phyloP scores from a whole-genome alignment of 495 filamentous ascomycete genomes.

The Lophiotrema nucula region DNA sequence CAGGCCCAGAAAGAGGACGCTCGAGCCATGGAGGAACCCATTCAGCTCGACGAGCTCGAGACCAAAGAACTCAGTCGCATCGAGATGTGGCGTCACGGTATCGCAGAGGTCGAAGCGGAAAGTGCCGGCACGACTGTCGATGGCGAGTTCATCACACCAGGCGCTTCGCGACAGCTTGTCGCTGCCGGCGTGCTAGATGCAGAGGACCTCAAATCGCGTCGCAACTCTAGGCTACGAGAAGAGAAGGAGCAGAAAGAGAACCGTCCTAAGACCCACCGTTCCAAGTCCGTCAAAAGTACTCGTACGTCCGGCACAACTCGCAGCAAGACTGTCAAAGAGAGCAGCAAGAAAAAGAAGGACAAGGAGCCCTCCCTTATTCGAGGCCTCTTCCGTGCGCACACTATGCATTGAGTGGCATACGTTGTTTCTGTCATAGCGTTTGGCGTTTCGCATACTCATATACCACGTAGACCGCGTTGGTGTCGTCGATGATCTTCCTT shows the following conservation, averaged over 20 bases:
- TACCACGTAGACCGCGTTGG: too few relatives aligned
- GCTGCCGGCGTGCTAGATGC: constrained; percentile 40
- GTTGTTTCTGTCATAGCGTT: constrained; percentile 28
- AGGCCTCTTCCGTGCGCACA: constrained; percentile 43
- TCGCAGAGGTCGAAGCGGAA: constrained; percentile 62
- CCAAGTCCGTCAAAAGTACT: constrained; percentile 30
- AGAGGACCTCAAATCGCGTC: constrained; percentile 38
- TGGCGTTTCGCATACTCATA: constrained; percentile 1
- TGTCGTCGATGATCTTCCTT: too few relatives aligned
- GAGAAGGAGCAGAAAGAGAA: constrained; percentile 5
- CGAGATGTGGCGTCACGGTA: constrained; percentile 82
- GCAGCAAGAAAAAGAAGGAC: constrained; percentile 42
- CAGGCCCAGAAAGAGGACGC: constrained; percentile 49
- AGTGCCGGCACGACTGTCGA: constrained; percentile 71
- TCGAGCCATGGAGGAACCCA: constrained; percentile 51
- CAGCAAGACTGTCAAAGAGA: constrained; percentile 37
- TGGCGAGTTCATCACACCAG: constrained; percentile 80
- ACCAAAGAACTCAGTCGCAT: constrained; percentile 58
- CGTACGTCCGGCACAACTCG: constrained; percentile 19
- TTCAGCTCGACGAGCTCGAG: constrained; percentile 51
- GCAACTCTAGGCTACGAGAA: constrained; percentile 8
- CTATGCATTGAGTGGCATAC: neutral
- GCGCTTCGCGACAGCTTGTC: constrained; percentile 58
- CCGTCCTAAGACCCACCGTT: constrained; percentile 20
- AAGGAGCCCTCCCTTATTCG: constrained; percentile 51